Evolutionary conservation across 2,329 filamentous ascomycete genomes (phyloP), one percentile per base, ranked within the genome.

Genomic region (Atkinsonella texensis): DNA sequence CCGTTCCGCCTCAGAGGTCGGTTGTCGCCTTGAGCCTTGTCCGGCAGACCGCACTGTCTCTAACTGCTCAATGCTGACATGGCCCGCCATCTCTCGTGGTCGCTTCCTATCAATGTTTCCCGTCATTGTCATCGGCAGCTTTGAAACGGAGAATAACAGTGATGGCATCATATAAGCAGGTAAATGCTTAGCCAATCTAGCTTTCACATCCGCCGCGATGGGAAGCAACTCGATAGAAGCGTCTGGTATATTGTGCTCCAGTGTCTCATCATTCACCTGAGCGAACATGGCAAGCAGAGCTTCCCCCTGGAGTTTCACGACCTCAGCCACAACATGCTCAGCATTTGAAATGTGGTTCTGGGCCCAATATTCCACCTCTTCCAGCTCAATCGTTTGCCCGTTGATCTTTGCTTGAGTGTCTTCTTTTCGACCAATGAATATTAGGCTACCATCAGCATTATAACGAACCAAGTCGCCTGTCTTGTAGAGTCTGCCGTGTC

Each of bases 91-190:
- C 6, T 33, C 18, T 10, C 45, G 33, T 18, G 54, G 38, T 20
- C 2, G 12, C 18, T 18, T 47, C 28, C 59, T 53, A 31, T 61
- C 55, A 10, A 54, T 48, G 49, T 62, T 62, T 5, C 57, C 56
- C 1, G 58, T 55, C 0, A 48, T 15, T 0, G 49, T 54, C 9
- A 49, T 51, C 0, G 59, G 60, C 18, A 61, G 42, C 10, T 17
- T 17, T 4, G 42, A 38, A 6, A 61, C 18, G 1, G 48, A 32
- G 18, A 58, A 33, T 31, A 55, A 53, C 12, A 55, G 31, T 10
- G 54, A 50, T 1, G 60, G 60, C 2, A 62, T 43, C 60, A 62
- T 61, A 38, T 59, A 58, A 5, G 42, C 33, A 1, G 58, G 58
- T 2, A 62, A 18, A 31, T 28, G 12, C 20, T 45, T 11, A 31